A percentile compares a stretch with the other conserved stretches of the same genome.
These are phyloP conservation scores for Alternaria longipes DNA, from an alignment of 2,329 filamentous ascomycete species.

Conservation along the genomic window DNA sequence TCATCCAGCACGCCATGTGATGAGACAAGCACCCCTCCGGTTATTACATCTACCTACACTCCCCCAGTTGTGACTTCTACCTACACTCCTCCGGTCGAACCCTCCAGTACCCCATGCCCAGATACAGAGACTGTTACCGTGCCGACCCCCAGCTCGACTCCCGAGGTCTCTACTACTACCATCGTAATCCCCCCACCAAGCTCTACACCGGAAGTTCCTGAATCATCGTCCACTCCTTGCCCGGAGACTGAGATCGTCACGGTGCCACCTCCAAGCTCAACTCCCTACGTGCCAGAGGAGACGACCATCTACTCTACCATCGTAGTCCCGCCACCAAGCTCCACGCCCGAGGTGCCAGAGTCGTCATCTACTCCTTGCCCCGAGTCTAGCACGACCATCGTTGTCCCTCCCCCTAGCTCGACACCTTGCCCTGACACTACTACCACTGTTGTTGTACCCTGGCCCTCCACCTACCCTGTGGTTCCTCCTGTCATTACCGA, in stretches of 20 bases:
- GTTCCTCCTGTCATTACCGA: not conserved
- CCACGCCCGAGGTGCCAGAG: not conserved
- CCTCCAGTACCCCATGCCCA: conserved; percentile 10
- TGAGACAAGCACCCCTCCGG: not conserved
- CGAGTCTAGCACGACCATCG: not conserved
- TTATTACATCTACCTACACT: not conserved
- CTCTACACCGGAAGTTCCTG: not conserved
- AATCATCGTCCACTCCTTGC: conserved; percentile 1
- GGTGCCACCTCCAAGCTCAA: conserved; percentile 1
- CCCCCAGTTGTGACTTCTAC: not conserved
- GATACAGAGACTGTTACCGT: conserved; percentile 1
- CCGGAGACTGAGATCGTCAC: not conserved
- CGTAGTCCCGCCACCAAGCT: not conserved
- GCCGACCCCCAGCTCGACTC: not conserved
- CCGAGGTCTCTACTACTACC: conserved; percentile 3
- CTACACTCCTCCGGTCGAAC: not conserved
- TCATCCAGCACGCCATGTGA: not conserved
- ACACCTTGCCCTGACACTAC: not conserved
- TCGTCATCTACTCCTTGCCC: conserved; percentile 1
- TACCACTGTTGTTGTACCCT: not conserved
- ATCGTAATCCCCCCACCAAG: not conserved
- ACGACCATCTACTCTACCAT: conserved; percentile 1
- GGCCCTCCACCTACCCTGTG: not conserved
- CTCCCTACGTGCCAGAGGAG: not conserved
- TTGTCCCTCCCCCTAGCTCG: conserved; percentile 8